A percentile compares a stretch with the other conserved stretches of the same genome.
phyloP scores from a whole-genome alignment of 2,329 filamentous ascomycete species.

The Aspergillus ustus region DNA sequence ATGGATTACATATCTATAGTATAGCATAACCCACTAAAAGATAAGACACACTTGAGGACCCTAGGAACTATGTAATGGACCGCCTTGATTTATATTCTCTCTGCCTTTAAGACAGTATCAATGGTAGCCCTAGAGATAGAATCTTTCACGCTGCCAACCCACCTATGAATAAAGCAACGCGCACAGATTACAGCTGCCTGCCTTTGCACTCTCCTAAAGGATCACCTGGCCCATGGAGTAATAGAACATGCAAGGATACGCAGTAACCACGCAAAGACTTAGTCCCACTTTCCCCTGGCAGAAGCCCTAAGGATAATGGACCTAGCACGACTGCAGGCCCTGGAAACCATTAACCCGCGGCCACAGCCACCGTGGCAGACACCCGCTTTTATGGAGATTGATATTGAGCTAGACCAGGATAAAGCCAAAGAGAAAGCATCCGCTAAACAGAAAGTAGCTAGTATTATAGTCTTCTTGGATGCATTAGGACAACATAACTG shows the following conservation, averaged over 20 bases:
- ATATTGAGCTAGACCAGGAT: not conserved
- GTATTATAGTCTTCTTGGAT: slow-evolving; percentile 16
- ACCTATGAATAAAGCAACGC: not conserved
- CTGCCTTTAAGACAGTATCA: not conserved
- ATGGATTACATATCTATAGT: slow-evolving; percentile 30
- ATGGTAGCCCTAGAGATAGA: not conserved
- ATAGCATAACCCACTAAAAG: slow-evolving; percentile 22
- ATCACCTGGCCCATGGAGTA: not conserved
- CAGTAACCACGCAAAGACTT: not conserved
- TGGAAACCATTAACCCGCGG: not conserved
- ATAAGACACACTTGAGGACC: slow-evolving; percentile 2
- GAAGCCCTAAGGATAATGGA: not conserved
- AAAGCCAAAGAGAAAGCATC: not conserved
- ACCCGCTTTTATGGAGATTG: not conserved
- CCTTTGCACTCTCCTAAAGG: not conserved
- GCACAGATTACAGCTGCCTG: not conserved
- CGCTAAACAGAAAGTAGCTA: not conserved
- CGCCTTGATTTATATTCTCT: not conserved
- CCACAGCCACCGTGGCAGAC: not conserved
- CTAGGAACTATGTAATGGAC: not conserved
- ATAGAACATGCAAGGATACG: not conserved
- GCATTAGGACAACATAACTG: slow-evolving; percentile 16
- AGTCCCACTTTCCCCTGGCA: not conserved
- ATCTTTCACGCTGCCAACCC: not conserved
- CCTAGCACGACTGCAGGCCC: not conserved